Evolutionary conservation across 2,329 filamentous ascomycete species (phyloP).

Genomic region (Clarireedia homoeocarpa): DNA sequence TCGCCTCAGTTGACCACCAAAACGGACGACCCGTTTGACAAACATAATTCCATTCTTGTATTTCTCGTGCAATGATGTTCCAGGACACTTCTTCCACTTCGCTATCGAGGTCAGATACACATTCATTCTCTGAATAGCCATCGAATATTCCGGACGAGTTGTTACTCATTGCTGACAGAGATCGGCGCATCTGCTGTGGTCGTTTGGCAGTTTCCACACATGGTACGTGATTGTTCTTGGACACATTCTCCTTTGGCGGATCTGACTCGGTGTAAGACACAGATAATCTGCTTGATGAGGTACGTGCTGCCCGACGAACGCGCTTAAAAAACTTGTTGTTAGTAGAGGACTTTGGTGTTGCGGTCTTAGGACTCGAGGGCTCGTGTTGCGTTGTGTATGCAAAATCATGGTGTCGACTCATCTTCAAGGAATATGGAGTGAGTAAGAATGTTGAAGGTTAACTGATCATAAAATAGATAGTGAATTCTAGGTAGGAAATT

Average conservation of each 20-base stretch:
- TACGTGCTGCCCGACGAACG: slow-evolving; percentile 5
- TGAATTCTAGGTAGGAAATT: neutral
- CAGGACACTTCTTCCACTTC: slow-evolving; percentile 18
- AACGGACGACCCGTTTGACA: slow-evolving; percentile 26
- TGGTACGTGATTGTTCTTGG: slow-evolving; percentile 21
- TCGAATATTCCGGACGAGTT: slow-evolving; percentile 10
- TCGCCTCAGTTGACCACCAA: slow-evolving; percentile 28
- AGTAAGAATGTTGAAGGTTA: neutral
- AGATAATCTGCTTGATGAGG: slow-evolving; percentile 1
- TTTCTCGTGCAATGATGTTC: slow-evolving; percentile 26
- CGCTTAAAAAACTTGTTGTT: slow-evolving; percentile 1
- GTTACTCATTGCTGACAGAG: slow-evolving; percentile 24
- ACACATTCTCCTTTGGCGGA: slow-evolving; percentile 8
- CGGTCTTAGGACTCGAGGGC: neutral
- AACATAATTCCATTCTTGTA: slow-evolving; percentile 27
- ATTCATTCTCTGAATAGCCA: slow-evolving; percentile 9
- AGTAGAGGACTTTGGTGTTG: neutral
- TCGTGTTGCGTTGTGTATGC: slow-evolving; percentile 1
- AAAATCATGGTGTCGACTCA: slow-evolving; percentile 2
- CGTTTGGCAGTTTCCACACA: slow-evolving; percentile 15
- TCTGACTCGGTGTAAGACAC: slow-evolving; percentile 1
- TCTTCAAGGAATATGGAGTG: neutral
- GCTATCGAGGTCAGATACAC: slow-evolving; percentile 2
- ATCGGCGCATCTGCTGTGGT: slow-evolving; percentile 10
- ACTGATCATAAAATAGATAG: neutral